A percentile compares a stretch with the other conserved stretches of the same genome.
phyloP scores from a whole-genome alignment of 2,329 filamentous ascomycete species.

The Dryadomyces quercus-mongolicae region DNA sequence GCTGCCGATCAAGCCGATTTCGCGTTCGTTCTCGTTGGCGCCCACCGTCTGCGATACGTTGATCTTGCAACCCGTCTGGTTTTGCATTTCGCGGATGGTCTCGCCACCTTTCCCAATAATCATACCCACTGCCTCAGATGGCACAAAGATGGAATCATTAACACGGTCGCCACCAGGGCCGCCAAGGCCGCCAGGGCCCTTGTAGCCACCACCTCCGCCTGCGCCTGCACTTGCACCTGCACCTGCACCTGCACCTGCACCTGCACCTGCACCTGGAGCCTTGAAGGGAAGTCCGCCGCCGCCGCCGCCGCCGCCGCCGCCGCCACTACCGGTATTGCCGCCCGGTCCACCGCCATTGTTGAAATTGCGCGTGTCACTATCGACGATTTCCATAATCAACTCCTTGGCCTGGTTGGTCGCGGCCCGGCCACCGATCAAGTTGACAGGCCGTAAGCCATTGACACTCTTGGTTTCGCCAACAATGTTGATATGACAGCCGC shows the following conservation, averaged over 20 bases:
- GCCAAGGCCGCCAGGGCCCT: slow-evolving; percentile 21
- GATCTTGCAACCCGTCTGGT: slow-evolving; percentile 80
- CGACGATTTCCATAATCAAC: slow-evolving; percentile 85
- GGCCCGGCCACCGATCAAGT: slow-evolving; percentile 68
- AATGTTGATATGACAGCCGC: slow-evolving; percentile 92
- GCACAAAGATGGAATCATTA: slow-evolving; percentile 73
- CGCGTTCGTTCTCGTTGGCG: slow-evolving; percentile 65
- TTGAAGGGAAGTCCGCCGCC: slow-evolving; percentile 12
- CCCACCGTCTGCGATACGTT: slow-evolving; percentile 77
- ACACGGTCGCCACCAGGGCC: slow-evolving; percentile 47
- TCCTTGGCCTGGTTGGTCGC: slow-evolving; percentile 72
- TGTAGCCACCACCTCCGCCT: slow-evolving; percentile 14
- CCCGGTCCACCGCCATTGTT: slow-evolving; percentile 10
- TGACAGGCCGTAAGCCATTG: slow-evolving; percentile 79
- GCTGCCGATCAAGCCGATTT: slow-evolving; percentile 74
- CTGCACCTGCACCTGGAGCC: slow-evolving; percentile 1
- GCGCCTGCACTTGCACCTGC: slow-evolving; percentile 21
- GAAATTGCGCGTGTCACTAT: slow-evolving; percentile 63
- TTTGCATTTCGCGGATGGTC: slow-evolving; percentile 90
- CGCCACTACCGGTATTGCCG: slow-evolving; percentile 2
- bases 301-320: slow-evolving; percentile 5
- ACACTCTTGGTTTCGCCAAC: slow-evolving; percentile 87
- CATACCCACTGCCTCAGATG: slow-evolving; percentile 88
- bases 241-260: slow-evolving; percentile 17
- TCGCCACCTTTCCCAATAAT: slow-evolving; percentile 92